Percentiles rank a stretch among this genome's conserved stretches.
Conservation (phyloP, 2,329 filamentous ascomycete genomes). For the Orbilia brochopaga region DNA sequence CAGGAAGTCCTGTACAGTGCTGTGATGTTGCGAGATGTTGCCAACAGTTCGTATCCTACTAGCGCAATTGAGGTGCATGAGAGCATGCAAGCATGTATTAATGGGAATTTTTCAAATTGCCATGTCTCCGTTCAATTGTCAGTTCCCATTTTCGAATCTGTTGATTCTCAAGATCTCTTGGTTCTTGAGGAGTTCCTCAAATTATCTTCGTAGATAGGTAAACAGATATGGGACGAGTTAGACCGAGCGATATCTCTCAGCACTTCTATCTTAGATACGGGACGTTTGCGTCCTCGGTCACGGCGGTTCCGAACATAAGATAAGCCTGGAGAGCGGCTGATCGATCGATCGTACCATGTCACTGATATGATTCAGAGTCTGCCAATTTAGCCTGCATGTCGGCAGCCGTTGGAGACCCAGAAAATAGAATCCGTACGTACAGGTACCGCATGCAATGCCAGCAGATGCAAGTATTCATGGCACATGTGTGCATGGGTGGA, state of each 20-base stretch:
- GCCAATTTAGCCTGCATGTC: not conserved
- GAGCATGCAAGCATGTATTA: not conserved
- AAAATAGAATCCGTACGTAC: not conserved
- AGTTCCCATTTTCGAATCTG: constrained; percentile 10
- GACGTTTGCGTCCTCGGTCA: too few species aligned
- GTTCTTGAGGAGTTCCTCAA: too few species aligned
- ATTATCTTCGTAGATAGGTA: too few species aligned
- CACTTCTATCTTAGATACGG: too few species aligned
- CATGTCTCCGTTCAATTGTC: constrained; percentile 5
- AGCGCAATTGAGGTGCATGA: not conserved
- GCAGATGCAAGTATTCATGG: constrained; percentile 3
- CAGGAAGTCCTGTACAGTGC: not conserved
- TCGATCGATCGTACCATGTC: constrained; percentile 5
- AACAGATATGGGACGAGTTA: too few species aligned
- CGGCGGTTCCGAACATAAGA: too few species aligned
- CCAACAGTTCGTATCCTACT: not conserved
- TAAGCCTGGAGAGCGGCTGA: not conserved
- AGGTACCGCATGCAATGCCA: not conserved
- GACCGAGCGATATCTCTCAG: not conserved
- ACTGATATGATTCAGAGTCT: not conserved
- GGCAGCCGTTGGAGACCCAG: not conserved
- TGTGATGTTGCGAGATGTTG: not conserved
- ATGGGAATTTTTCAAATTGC: constrained; percentile 14
- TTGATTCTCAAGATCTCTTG: too few species aligned
- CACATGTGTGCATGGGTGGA: not conserved